Evolutionary conservation across 495 filamentous ascomycete genomes (phyloP), one percentile per base, ranked within the genome.

Genomic region (Aspergillus bridgeri): DNA sequence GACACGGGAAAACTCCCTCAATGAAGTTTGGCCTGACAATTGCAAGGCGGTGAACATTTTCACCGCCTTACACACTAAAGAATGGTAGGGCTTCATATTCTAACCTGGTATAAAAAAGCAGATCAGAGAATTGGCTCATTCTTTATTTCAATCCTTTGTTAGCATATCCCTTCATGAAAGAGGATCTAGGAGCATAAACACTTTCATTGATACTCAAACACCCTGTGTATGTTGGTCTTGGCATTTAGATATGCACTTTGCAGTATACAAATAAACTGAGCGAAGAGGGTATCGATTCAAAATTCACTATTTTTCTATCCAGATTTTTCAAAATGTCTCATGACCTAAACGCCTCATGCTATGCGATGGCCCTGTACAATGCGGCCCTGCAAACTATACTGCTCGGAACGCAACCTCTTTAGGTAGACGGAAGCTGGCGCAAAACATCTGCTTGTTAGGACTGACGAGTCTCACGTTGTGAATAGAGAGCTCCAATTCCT

Each of bases 371-470:
- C 11, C 51, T 50, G 44, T 59, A 51, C 46, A 27, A 51, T 38
- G 48, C 4, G 29, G 13, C 22, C 42, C 22, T 20, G 42, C 33
- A 11, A 19, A 46, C 54, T 20, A 61, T 29, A 65, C 62, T 51
- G 71, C 66, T 18, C 63, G 64, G 58, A 96, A 96, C 46, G 91
- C 94, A 2, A 96, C 91, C 67, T 89, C 86, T 21, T 68, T 61
- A 22, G 94, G 95, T 45, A 98, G 62, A 52, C 91, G 80, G 69
- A 98, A 97, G 60, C 84, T 95, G 7, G 90, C 92, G 70, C 94
- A 98, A 71, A 95, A 97, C 91, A 97, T 97, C 65, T 86, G 83
- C 81, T 98, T 98, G 59, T 88, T 86, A 27, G 95, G 94, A 60
- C 91, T 89, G 54, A 98, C 95, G 56, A 94, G 82, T 60, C 94